These are phyloP conservation scores for Cladosporium velox DNA, from an alignment of 2,329 filamentous ascomycete genomes.

Conservation along the genomic window DNA sequence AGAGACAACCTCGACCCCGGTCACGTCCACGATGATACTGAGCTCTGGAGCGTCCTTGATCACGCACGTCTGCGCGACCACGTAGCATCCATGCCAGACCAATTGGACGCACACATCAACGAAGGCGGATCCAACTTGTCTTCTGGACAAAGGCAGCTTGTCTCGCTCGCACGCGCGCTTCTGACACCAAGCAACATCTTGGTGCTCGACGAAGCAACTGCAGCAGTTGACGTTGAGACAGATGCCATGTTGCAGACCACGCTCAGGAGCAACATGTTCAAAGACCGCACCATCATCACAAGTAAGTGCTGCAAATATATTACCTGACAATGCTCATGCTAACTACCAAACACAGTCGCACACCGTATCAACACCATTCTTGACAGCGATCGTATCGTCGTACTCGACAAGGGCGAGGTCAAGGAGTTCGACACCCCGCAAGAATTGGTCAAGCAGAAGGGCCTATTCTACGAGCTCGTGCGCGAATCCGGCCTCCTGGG, in stretches of 20 bases:
- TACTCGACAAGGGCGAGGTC: conserved; percentile 86
- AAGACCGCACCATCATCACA: conserved; percentile 93
- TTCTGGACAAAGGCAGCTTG: conserved; percentile 89
- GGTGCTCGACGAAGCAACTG: conserved; percentile 93
- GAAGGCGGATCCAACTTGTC: conserved; percentile 98
- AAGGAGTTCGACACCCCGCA: conserved; percentile 89
- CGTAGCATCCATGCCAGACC: conserved; percentile 80
- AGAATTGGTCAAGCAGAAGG: conserved; percentile 72
- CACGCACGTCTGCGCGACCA: conserved; percentile 93
- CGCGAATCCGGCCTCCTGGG: conserved; percentile 80
- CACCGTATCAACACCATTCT: conserved; percentile 98
- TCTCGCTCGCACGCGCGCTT: conserved; percentile 90
- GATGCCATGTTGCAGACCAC: conserved; percentile 66
- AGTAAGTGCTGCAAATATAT: conserved; percentile 43
- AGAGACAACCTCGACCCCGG: conserved; percentile 95
- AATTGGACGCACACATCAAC: conserved; percentile 84
- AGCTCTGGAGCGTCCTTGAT: conserved; percentile 83
- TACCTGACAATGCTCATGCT: background rate
- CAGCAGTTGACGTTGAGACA: conserved; percentile 70
- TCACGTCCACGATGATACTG: conserved; percentile 93
- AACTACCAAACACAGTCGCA: conserved; percentile 57
- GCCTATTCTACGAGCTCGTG: conserved; percentile 86
- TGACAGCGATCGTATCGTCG: conserved; percentile 83
- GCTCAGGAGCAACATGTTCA: conserved; percentile 68
- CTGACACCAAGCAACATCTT: conserved; percentile 96